Base-by-base conservation (phyloP, 345 rosid genomes). In the Balakata baccata region DNA sequence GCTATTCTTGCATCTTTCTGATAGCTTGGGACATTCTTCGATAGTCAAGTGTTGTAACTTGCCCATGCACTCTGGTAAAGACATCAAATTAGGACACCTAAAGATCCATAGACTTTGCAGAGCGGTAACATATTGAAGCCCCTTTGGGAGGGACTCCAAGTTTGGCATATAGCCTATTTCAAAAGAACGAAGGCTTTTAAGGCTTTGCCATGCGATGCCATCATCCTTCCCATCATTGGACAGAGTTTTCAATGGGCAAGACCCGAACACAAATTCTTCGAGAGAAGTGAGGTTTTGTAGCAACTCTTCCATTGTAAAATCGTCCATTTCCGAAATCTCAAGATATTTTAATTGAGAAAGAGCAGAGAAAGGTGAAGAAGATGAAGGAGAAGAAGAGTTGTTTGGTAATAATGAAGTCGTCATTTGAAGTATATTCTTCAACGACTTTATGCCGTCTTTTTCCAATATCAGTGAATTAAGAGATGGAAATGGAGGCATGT, bases 401-500 rank as follows among this genome's bases (percentile, higher is more conserved):
- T 59, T 3, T 37, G 23, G 17, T 14, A 29, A n/a, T 11, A 9
- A 13, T 9, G 46, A 29, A 43, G 41, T 29, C 34, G n/a, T 4
- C 51, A 0, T 7, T 20, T 4, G 18, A 60, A 68, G 38, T 11
- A 43, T 37, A 2, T 17, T 60, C 25, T 56, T 23, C 20, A 78
- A 57, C 23, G 41, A 29, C 34, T 16, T 13, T 12, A 14, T 8
- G n/a, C 45, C 39, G 45, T 1, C 4, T 0, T 13, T 3, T 3
- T 3, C 0, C 18, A 52, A 14, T 3, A 0, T 0, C 4, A 73
- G 18, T n/a, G 2, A 0, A 23, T 52, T 53, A 23, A 78, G 59
- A 13, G 70, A 18, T 46, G 70, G 81, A 73, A 69, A 63, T 5
- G 4, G n/a, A 3, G 81, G 81, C 67, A 78, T 25, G 5, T 14